phyloP scores from a whole-genome alignment of 1,284 basidiomycete species.

The Boletellus sp. region DNA sequence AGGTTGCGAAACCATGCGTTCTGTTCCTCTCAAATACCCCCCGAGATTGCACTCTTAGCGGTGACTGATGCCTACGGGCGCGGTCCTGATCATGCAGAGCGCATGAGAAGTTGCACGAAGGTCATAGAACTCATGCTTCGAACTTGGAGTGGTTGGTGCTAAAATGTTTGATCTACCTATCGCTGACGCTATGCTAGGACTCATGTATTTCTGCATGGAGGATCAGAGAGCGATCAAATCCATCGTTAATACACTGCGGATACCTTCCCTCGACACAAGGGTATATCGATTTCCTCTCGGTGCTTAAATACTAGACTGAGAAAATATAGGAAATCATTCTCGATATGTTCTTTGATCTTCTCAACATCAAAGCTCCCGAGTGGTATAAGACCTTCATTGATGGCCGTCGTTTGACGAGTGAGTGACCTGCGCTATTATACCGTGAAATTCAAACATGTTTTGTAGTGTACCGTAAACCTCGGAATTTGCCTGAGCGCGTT shows the following conservation, averaged over 20 bases:
- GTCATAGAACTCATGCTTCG: conserved; percentile 83
- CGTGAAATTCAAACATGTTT: not conserved
- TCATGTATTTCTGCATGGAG: conserved; percentile 94
- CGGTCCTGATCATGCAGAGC: conserved; percentile 70
- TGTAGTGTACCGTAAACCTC: conserved; percentile 67
- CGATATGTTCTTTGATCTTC: conserved; percentile 91
- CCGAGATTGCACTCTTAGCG: conserved; percentile 77
- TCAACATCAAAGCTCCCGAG: conserved; percentile 85
- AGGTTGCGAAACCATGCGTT: conserved; percentile 16
- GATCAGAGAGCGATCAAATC: conserved; percentile 83
- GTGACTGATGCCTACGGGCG: conserved; percentile 91
- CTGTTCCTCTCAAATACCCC: conserved; percentile 12
- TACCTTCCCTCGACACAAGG: conserved; percentile 83
- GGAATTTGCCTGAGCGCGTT: conserved; percentile 38
- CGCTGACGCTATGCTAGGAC: conserved; percentile 45
- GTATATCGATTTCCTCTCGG: conserved; percentile 41
- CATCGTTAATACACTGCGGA: conserved; percentile 81
- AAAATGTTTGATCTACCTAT: not conserved
- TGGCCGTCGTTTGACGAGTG: conserved; percentile 82
- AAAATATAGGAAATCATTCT: conserved; percentile 77
- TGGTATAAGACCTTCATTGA: conserved; percentile 91
- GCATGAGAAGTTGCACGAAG: conserved; percentile 73
- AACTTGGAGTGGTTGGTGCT: conserved; percentile 85
- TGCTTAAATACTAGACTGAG: conserved; percentile 8
- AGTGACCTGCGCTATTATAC: conserved; percentile 22